phyloP scores from a whole-genome alignment of 352 stramenopile genomes.

The Globisporangium rhizosaccharum region DNA sequence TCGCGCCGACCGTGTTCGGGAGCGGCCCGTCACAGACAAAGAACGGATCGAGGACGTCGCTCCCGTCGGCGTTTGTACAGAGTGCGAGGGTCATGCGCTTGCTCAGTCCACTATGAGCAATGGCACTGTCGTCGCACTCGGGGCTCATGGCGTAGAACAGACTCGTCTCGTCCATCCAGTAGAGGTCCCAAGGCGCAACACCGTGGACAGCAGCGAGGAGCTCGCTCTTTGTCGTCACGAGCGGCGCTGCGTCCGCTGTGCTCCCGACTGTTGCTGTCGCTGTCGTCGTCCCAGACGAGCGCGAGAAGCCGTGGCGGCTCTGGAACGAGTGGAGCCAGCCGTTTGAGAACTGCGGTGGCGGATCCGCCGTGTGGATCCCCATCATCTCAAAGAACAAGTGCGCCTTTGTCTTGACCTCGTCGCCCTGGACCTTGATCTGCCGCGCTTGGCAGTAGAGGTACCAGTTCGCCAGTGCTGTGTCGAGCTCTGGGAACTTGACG shows the following conservation, averaged over 20 bases:
- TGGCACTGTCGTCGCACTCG: slow-evolving; percentile 13
- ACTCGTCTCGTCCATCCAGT: slow-evolving; percentile 71
- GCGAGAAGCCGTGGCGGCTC: slow-evolving; percentile 61
- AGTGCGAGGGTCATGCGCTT: slow-evolving; percentile 53
- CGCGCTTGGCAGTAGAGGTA: slow-evolving; percentile 66
- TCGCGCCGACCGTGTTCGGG: slow-evolving; percentile 5
- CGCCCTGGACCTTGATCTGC: slow-evolving; percentile 53
- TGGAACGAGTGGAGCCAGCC: slow-evolving; percentile 85
- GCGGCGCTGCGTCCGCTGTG: slow-evolving; percentile 15
- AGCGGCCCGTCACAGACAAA: slow-evolving; percentile 46
- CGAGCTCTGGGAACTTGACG: slow-evolving; percentile 72
- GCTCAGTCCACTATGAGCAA: too few species aligned
- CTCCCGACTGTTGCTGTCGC: slow-evolving; percentile 13
- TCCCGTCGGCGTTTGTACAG: slow-evolving; percentile 62
- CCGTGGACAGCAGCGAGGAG: slow-evolving; percentile 40
- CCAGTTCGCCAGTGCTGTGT: slow-evolving; percentile 77
- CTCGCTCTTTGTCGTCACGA: slow-evolving; percentile 43
- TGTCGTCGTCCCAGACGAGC: slow-evolving; percentile 8
- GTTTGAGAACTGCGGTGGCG: slow-evolving; percentile 78
- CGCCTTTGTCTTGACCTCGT: slow-evolving; percentile 73
- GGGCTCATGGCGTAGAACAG: slow-evolving; percentile 44
- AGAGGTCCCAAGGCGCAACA: slow-evolving; percentile 52
- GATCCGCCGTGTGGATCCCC: slow-evolving; percentile 27
- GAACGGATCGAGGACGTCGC: slow-evolving; percentile 63
- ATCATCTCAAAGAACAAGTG: slow-evolving; percentile 64